Evolutionary conservation across 1,284 basidiomycete genomes (phyloP).

Genomic region (Takashimella koratensis): DNA sequence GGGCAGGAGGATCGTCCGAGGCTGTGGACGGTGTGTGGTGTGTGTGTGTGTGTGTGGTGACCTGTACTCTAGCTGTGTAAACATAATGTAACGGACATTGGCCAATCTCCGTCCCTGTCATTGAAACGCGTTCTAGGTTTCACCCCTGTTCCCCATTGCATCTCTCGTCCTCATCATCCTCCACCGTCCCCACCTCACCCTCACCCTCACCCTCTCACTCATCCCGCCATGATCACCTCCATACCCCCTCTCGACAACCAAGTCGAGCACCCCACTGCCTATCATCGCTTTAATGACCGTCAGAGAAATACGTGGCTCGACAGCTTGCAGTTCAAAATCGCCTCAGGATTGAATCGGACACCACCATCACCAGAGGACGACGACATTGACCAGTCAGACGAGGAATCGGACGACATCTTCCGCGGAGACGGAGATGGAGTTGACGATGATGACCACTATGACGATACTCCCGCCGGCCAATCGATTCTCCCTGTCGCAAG

Average conservation of each 20-base stretch:
- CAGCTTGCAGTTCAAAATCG: slow-evolving; percentile 28
- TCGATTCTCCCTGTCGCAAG: background rate
- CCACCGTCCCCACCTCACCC: slow-evolving; percentile 3
- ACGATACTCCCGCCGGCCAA: slow-evolving; percentile 1
- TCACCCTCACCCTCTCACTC: background rate
- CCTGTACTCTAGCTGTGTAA: too few relatives aligned
- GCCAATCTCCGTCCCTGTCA: slow-evolving; percentile 8
- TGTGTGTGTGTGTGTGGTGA: slow-evolving; percentile 4
- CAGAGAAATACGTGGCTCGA: slow-evolving; percentile 32
- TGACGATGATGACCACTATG: background rate
- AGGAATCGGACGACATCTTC: background rate
- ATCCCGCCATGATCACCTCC: too few relatives aligned
- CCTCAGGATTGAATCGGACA: background rate
- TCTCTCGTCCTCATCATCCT: slow-evolving; percentile 4
- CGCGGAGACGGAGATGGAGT: background rate
- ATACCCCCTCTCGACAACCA: too few relatives aligned
- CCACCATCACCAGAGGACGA: background rate
- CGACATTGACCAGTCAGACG: background rate
- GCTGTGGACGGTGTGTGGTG: too few relatives aligned
- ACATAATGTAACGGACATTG: too few relatives aligned
- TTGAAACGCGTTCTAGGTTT: background rate
- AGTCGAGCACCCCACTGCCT: slow-evolving; percentile 24
- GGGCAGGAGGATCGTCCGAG: too few relatives aligned
- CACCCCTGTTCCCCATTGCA: slow-evolving; percentile 5
- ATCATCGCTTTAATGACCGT: slow-evolving; percentile 19